A percentile compares a stretch with the other conserved stretches of the same genome.
Evolutionary conservation across 768 basidiomycete genomes (phyloP).

Genomic region (Psilocybe cubensis): DNA sequence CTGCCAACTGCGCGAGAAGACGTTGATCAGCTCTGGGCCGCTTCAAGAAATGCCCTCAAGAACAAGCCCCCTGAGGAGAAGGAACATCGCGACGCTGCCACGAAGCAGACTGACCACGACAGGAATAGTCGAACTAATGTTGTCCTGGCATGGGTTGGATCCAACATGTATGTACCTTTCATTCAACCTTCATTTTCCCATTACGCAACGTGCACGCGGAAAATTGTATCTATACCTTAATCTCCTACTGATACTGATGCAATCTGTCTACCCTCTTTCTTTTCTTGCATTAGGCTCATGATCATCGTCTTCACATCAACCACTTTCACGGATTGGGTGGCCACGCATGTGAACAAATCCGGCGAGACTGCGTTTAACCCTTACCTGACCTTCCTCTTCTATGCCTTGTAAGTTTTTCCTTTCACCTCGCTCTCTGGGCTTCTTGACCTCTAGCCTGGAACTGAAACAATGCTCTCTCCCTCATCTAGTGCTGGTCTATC

Average conservation of each 20-base stretch:
- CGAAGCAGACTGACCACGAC: slow-evolving; percentile 88
- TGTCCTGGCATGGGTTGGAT: slow-evolving; percentile 81
- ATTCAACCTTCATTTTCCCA: not conserved
- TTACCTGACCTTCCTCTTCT: slow-evolving; percentile 87
- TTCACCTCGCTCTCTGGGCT: slow-evolving; percentile 9
- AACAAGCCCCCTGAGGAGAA: slow-evolving; percentile 72
- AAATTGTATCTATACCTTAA: not conserved
- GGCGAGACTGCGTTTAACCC: slow-evolving; percentile 76
- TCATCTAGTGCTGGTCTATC: slow-evolving; percentile 73
- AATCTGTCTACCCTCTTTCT: slow-evolving; percentile 11
- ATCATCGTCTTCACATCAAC: slow-evolving; percentile 77
- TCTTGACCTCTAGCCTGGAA: slow-evolving; percentile 11
- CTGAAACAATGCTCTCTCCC: slow-evolving; percentile 14
- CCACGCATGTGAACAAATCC: slow-evolving; percentile 52
- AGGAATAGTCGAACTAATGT: slow-evolving; percentile 86
- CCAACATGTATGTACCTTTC: slow-evolving; percentile 64
- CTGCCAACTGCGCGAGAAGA: slow-evolving; percentile 83
- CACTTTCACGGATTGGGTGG: slow-evolving; percentile 77
- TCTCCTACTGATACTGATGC: slow-evolving; percentile 1
- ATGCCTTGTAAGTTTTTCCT: slow-evolving; percentile 42
- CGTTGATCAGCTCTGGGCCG: slow-evolving; percentile 85
- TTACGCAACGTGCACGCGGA: not conserved
- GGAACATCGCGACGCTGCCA: slow-evolving; percentile 83
- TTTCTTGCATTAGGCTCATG: slow-evolving; percentile 51
- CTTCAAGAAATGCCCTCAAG: slow-evolving; percentile 71